Evolutionary conservation across 2,329 filamentous ascomycete species (phyloP).

Genomic region (Gaeumannomyces sp.): DNA sequence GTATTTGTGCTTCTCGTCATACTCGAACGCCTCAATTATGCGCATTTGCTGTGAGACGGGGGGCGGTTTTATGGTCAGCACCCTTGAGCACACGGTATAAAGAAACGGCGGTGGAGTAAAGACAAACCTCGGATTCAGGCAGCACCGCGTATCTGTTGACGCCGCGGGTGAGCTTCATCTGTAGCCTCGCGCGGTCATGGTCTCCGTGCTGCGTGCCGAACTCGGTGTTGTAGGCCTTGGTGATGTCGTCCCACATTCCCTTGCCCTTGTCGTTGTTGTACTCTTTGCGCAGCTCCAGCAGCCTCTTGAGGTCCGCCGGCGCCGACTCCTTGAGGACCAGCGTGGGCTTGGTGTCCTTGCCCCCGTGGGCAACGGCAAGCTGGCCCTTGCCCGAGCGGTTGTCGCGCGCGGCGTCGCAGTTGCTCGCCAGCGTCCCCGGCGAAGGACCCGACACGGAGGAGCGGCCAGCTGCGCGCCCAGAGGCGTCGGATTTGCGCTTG

Average conservation of each 20-base stretch:
- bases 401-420: too few species aligned
- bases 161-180: constrained; percentile 50
- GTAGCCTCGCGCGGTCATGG: constrained; percentile 41
- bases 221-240: constrained; percentile 33
- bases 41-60: too few species aligned
- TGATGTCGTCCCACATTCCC: constrained; percentile 53
- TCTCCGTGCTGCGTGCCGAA: constrained; percentile 17
- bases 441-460: too few species aligned
- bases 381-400: too few species aligned
- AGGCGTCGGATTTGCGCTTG: not conserved
- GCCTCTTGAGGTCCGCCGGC: constrained; percentile 40
- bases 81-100: too few species aligned
- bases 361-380: too few species aligned
- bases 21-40: constrained; percentile 32
- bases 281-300: constrained; percentile 43
- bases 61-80: too few species aligned
- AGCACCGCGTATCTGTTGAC: constrained; percentile 43
- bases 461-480: too few species aligned
- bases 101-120: not conserved
- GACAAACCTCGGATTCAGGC: constrained; percentile 44
- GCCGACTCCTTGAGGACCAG: constrained; percentile 36
- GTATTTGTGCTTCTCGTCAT: constrained; percentile 38
- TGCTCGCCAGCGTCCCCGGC: too few species aligned
- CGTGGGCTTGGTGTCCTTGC: constrained; percentile 4
- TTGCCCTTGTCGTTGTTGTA: constrained; percentile 43